Evolutionary conservation across 2,329 filamentous ascomycete genomes (phyloP), one percentile per base, ranked within the genome.

Genomic region (Fusarium xylarioides): DNA sequence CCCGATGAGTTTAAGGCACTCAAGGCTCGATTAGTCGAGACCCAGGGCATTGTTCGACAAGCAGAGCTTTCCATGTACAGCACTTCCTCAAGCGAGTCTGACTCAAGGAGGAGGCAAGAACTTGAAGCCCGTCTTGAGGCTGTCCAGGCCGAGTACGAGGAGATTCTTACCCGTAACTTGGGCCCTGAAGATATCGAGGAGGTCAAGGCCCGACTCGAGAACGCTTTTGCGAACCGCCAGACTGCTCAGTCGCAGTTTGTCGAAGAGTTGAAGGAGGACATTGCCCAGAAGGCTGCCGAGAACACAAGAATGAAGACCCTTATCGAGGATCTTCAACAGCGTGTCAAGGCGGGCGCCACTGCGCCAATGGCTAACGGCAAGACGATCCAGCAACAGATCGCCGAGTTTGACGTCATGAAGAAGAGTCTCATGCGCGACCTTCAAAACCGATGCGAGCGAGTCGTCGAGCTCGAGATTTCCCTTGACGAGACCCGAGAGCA

Each of bases 341-440:
- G 91, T 70, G 86, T 92, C 79, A 94, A 94, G 86, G 86, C 89
- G 55, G 88, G 88, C 74, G 81, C 81, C 23, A 80, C 83, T 15
- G 84, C 86, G 34, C 88, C 91, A 32, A 94, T 92, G 80, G 85
- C 90, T 63, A 94, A 93, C 78, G 93, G 93, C 87, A 97, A 97
- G 88, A 97, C 94, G 18, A 90, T 98, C 49, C 95, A 97, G 81
- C 95, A 99, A 85, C 96, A 98, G 85, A 97, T 99, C 82, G 94
- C 95, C 66, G 96, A 99, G 81, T 99, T 99, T 78, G 96, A 99
- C 83, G 93, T 94, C 67, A 99, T 99, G 95, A 99, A 99, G 91
- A 99, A 99, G 90, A 97, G 93, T 75, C 87, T 99, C 76, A 99
- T 99, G 96, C 93, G 96, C 65, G 96, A 99, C 83, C 86, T 99